Evolutionary conservation across 2,329 filamentous ascomycete species (phyloP).

Genomic region (Xylogone sp.): DNA sequence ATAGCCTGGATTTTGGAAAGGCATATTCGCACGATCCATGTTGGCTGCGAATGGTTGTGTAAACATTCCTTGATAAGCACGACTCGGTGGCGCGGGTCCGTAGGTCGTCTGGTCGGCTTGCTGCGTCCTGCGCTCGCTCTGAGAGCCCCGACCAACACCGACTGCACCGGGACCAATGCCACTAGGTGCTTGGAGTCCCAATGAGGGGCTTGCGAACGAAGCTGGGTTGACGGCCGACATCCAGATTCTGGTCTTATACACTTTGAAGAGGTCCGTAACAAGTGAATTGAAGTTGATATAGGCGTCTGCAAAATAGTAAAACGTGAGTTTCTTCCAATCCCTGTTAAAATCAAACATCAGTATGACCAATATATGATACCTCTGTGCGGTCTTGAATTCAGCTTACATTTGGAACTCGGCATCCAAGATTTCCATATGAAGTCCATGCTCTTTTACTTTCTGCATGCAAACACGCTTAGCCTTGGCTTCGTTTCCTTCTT

Average conservation of each 20-base stretch:
- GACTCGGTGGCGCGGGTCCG: conserved; percentile 12
- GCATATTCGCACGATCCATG: conserved; percentile 35
- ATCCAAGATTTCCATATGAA: conserved; percentile 98
- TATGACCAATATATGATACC: neutral
- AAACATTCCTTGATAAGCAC: conserved; percentile 35
- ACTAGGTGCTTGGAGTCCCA: conserved; percentile 67
- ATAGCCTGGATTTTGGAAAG: conserved; percentile 36
- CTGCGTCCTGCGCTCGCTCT: conserved; percentile 30
- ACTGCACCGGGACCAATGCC: conserved; percentile 64
- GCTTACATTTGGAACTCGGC: conserved; percentile 97
- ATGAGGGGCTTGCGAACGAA: conserved; percentile 78
- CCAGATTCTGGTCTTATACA: conserved; percentile 99
- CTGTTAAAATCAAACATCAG: conserved; percentile 42
- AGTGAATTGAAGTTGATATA: conserved; percentile 99
- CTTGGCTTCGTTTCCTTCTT: conserved; percentile 96
- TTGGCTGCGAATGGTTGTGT: conserved; percentile 38
- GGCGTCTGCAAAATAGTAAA: conserved; percentile 96
- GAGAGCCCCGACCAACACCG: conserved; percentile 42
- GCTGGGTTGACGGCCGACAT: conserved; percentile 99
- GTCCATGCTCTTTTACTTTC: conserved; percentile 88
- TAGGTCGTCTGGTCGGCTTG: conserved; percentile 30
- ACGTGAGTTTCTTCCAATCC: conserved; percentile 98
- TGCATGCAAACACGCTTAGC: conserved; percentile 95
- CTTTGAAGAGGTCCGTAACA: conserved; percentile 96
- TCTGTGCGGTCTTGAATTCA: conserved; percentile 1